Evolutionary conservation across 2,329 filamentous ascomycete genomes (phyloP).

Genomic region (Cladosporium colombiae): DNA sequence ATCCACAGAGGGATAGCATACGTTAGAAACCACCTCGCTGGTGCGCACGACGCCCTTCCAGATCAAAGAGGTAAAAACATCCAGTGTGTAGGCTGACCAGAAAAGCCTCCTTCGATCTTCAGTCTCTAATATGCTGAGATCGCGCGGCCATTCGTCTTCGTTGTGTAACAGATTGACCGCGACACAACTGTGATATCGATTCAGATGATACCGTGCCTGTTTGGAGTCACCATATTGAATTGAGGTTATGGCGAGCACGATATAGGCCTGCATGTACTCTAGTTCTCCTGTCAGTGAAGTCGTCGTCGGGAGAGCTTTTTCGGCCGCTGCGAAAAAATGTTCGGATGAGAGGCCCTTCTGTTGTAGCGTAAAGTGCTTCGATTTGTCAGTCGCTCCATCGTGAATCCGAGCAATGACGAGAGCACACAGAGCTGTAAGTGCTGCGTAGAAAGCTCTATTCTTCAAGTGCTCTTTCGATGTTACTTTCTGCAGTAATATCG

Average conservation of each 20-base stretch:
- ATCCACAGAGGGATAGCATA: not conserved
- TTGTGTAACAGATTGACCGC: slow-evolving; percentile 51
- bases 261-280: slow-evolving; percentile 31
- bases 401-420: slow-evolving; percentile 49
- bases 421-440: slow-evolving; percentile 37
- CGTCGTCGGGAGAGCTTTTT: not conserved
- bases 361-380: slow-evolving; percentile 33
- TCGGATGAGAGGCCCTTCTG: slow-evolving; percentile 39
- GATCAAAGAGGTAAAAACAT: slow-evolving; percentile 55
- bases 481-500: slow-evolving; percentile 35
- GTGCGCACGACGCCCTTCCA: slow-evolving; percentile 50
- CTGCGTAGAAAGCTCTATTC: slow-evolving; percentile 8
- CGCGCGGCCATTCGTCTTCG: slow-evolving; percentile 52
- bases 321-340: slow-evolving; percentile 40
- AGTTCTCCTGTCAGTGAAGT: not conserved
- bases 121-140: slow-evolving; percentile 45
- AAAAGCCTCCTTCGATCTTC: slow-evolving; percentile 52
- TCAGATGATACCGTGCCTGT: slow-evolving; percentile 51
- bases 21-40: slow-evolving; percentile 46
- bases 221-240: slow-evolving; percentile 52
- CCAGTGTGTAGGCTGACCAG: slow-evolving; percentile 60
- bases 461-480: not conserved
- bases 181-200: slow-evolving; percentile 51
- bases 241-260: slow-evolving; percentile 50
- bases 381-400: slow-evolving; percentile 46